phyloP scores from a whole-genome alignment of 164 flowering plant species.

The Tinospora cordifolia region DNA sequence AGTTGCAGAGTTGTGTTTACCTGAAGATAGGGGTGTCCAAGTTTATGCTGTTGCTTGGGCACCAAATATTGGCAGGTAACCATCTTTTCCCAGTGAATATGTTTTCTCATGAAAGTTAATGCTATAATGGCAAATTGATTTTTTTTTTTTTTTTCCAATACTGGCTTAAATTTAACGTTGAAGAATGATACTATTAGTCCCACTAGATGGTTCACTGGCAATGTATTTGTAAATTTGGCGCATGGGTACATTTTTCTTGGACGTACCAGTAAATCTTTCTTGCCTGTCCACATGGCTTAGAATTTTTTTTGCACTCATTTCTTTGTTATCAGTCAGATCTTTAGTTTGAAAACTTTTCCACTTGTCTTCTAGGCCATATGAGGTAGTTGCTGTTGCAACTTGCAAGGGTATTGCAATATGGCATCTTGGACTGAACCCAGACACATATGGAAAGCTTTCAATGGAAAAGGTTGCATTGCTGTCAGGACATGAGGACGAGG shows the following conservation, averaged over 20 bases:
- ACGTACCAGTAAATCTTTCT: no score
- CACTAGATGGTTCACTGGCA: no score
- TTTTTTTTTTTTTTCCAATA: neutral
- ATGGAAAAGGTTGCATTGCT: constrained; percentile 67
- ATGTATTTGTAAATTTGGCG: no score
- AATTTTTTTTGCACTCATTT: no score
- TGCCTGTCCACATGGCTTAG: no score
- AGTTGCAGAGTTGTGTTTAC: constrained; percentile 79
- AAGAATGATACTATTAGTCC: no score
- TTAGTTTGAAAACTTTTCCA: neutral
- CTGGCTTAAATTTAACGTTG: neutral
- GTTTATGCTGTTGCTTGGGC: constrained; percentile 91
- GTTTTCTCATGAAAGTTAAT: neutral
- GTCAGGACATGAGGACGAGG: constrained; percentile 80
- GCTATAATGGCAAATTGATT: neutral
- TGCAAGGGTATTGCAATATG: constrained; percentile 77
- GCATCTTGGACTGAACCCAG: constrained; percentile 76
- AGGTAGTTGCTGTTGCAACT: constrained; percentile 82
- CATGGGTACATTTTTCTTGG: no score
- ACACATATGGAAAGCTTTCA: constrained; percentile 69
- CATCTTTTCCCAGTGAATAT: neutral
- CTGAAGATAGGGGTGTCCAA: constrained; percentile 62
- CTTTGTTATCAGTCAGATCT: neutral
- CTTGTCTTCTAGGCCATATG: constrained; percentile 63
- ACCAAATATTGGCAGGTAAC: constrained; percentile 86